Evolutionary conservation across 805 yeast species (phyloP).

Genomic region (Sugiyamaella americana): DNA sequence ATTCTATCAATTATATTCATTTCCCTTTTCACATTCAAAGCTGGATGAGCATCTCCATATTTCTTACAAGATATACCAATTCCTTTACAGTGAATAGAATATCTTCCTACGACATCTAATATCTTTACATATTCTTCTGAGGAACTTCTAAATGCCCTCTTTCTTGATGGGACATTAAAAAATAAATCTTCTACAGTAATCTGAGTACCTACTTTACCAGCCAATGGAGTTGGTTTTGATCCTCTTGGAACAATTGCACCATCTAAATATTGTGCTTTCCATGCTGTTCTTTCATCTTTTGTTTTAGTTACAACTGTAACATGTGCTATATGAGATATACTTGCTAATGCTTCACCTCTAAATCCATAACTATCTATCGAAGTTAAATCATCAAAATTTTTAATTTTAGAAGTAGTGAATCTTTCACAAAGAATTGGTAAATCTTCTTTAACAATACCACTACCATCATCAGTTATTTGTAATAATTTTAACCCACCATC

Average conservation of each 20-base stretch:
- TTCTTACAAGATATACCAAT: slow-evolving; percentile 55
- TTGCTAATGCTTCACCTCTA: slow-evolving; percentile 93
- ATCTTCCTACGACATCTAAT: slow-evolving; percentile 75
- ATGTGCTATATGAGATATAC: slow-evolving; percentile 85
- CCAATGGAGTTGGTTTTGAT: slow-evolving; percentile 61
- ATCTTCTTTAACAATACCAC: slow-evolving; percentile 67
- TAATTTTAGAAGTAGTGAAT: slow-evolving; percentile 84
- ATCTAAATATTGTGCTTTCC: slow-evolving; percentile 58
- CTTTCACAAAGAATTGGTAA: slow-evolving; percentile 77
- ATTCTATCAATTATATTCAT: slow-evolving; percentile 59
- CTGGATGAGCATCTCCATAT: slow-evolving; percentile 64
- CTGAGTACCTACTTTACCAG: slow-evolving; percentile 85
- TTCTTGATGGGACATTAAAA: slow-evolving; percentile 77
- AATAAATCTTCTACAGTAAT: slow-evolving; percentile 82
- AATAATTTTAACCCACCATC: slow-evolving; percentile 88
- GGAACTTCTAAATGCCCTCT: slow-evolving; percentile 48
- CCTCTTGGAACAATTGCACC: slow-evolving; percentile 53
- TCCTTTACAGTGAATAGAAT: slow-evolving; percentile 64
- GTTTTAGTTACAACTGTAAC: slow-evolving; percentile 76
- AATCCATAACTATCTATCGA: slow-evolving; percentile 81
- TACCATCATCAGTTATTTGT: slow-evolving; percentile 86
- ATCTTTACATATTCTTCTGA: slow-evolving; percentile 73
- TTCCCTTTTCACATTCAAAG: slow-evolving; percentile 52
- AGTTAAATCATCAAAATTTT: slow-evolving; percentile 66
- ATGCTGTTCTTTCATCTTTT: slow-evolving; percentile 54